phyloP scores from a whole-genome alignment of 306 rosid species.

The Vigna nakashimae region DNA sequence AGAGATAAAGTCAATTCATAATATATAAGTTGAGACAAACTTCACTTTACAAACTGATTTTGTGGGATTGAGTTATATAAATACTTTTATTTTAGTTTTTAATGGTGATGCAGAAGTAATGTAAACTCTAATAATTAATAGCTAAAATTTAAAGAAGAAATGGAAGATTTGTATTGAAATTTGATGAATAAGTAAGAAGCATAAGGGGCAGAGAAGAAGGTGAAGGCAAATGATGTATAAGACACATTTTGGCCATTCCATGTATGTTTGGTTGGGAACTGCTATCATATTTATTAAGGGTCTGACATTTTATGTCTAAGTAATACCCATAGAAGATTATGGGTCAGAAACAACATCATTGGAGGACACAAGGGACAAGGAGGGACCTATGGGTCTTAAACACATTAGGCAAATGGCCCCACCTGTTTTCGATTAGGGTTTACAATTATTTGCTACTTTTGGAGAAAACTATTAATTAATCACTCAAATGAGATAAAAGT shows the following conservation, averaged over 20 bases:
- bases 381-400: background rate
- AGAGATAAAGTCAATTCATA: no score
- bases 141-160: background rate
- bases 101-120: background rate
- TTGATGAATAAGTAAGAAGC: background rate
- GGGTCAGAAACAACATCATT: background rate
- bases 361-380: background rate
- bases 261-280: conserved; percentile 13
- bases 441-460: background rate
- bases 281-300: background rate
- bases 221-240: background rate
- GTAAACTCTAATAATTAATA: background rate
- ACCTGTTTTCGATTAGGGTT: background rate
- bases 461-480: background rate
- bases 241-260: conserved; percentile 1
- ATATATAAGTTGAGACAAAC: no score
- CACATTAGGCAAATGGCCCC: background rate
- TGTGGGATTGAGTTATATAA: no score
- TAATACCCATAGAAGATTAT: conserved; percentile 10
- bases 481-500: no score
- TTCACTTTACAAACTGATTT: no score
- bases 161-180: background rate
- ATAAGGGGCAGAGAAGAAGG: background rate
- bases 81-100: background rate
- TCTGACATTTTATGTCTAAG: background rate